Percentiles rank a stretch among this genome's conserved stretches.
phyloP scores from a whole-genome alignment of 164 flowering plant species.

The Paratinospora sagittata region DNA sequence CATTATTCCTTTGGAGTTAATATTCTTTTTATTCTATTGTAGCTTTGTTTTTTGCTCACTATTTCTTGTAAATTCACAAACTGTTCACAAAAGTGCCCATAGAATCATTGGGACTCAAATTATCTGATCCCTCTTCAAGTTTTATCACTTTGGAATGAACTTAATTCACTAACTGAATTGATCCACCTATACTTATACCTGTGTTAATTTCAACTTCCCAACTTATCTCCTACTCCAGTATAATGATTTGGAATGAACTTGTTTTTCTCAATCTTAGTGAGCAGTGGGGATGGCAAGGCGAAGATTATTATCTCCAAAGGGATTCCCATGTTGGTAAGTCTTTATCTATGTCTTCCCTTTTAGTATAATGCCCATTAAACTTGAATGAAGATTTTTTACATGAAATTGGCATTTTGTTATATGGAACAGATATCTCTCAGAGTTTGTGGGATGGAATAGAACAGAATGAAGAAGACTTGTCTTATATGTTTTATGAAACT shows the following conservation, averaged over 20 bases:
- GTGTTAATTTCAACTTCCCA: neutral
- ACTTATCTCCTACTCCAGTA: neutral
- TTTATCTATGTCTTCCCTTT: neutral
- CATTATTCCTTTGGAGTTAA: neutral
- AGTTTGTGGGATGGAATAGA: conserved; percentile 39
- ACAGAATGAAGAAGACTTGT: conserved; percentile 46
- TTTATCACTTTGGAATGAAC: neutral
- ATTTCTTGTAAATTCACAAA: neutral
- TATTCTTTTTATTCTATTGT: neutral
- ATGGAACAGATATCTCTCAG: conserved; percentile 35
- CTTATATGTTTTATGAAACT: conserved; percentile 56
- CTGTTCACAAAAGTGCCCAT: neutral
- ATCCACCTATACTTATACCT: neutral
- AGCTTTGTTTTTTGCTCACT: neutral
- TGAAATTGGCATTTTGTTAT: conserved; percentile 4
- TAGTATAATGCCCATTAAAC: neutral
- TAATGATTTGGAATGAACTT: neutral
- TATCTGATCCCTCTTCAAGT: neutral
- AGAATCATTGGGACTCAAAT: neutral
- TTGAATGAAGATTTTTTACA: conserved; percentile 1
- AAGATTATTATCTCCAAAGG: conserved; percentile 32
- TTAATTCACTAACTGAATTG: neutral
- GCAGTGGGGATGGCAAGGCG: conserved; percentile 46
- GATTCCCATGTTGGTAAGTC: conserved; percentile 38
- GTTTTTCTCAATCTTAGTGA: conserved; percentile 20